Conservation (phyloP, 176 grass and related monocot genomes). For the Aechmea fasciata region DNA sequence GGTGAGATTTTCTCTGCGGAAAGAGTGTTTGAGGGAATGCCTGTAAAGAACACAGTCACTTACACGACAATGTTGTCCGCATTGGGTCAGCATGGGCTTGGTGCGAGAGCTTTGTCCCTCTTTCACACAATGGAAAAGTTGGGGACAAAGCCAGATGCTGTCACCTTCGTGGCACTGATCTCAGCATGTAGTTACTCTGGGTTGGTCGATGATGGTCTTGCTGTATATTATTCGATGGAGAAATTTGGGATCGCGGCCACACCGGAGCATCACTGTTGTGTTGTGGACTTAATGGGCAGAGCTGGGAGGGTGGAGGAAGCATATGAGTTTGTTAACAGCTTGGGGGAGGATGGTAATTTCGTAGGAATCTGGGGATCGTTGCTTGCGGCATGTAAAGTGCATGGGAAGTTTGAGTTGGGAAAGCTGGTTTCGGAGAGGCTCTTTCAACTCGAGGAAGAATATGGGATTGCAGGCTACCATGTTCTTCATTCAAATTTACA, state of each 20-base stretch:
- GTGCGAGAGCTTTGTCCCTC: slow-evolving; percentile 49
- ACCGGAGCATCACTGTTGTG: slow-evolving; percentile 63
- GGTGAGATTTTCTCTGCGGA: slow-evolving; percentile 63
- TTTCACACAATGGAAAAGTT: slow-evolving; percentile 57
- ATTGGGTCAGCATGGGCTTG: slow-evolving; percentile 67
- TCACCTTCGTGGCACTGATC: slow-evolving; percentile 65
- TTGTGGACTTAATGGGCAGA: slow-evolving; percentile 61
- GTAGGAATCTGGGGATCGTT: slow-evolving; percentile 75
- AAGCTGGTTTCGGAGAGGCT: slow-evolving; percentile 51
- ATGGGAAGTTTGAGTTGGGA: slow-evolving; percentile 49
- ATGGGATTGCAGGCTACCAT: slow-evolving; percentile 52
- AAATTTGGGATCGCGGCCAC: slow-evolving; percentile 40
- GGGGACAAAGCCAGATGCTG: slow-evolving; percentile 45
- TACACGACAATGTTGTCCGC: slow-evolving; percentile 84
- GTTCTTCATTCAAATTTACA: slow-evolving; percentile 62
- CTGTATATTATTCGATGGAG: slow-evolving; percentile 62
- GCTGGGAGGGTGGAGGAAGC: slow-evolving; percentile 67
- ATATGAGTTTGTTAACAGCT: slow-evolving; percentile 52
- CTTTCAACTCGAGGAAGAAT: slow-evolving; percentile 47
- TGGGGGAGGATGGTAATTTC: slow-evolving; percentile 61
- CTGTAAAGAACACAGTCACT: slow-evolving; percentile 57
- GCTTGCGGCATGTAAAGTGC: slow-evolving; percentile 61
- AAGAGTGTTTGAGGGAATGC: slow-evolving; percentile 51
- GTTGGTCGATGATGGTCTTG: slow-evolving; percentile 59
- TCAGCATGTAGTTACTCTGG: slow-evolving; percentile 73